phyloP scores from a whole-genome alignment of 495 filamentous ascomycete genomes.

The Echria macrotheca region DNA sequence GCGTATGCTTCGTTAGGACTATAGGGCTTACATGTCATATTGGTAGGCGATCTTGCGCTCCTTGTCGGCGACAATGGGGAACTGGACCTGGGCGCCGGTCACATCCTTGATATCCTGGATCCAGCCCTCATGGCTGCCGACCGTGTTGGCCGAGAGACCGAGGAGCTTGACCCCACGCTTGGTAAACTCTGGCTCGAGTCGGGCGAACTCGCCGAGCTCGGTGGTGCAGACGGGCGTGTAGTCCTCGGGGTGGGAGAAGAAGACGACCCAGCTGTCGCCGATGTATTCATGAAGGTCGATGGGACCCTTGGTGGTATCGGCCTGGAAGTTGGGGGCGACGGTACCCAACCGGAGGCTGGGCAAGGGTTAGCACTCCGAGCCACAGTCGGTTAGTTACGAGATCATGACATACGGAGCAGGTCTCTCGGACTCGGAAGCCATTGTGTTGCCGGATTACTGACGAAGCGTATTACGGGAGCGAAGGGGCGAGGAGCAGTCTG shows the following conservation, averaged over 20 bases:
- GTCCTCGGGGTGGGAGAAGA: constrained; percentile 97
- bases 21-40: constrained; percentile 95
- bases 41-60: constrained; percentile 82
- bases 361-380: constrained; percentile 4
- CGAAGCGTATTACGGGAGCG: no score
- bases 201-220: constrained; percentile 93
- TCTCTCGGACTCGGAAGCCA: constrained; percentile 44
- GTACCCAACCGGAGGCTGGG: constrained; percentile 78
- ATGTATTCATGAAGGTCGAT: constrained; percentile 98
- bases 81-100: constrained; percentile 68
- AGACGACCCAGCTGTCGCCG: constrained; percentile 86
- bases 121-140: constrained; percentile 64
- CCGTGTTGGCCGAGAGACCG: constrained; percentile 80
- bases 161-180: constrained; percentile 94
- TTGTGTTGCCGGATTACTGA: no score
- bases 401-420: constrained; percentile 48
- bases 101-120: constrained; percentile 97
- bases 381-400: no score
- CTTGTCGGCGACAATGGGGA: constrained; percentile 98
- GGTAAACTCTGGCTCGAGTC: constrained; percentile 93
- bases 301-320: constrained; percentile 81
- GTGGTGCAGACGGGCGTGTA: constrained; percentile 97
- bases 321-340: constrained; percentile 87
- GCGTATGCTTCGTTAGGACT: background rate
- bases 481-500: constrained; percentile 2